These are phyloP conservation scores for Anthoceros angustus DNA, from an alignment of 225 moss, liverwort and hornwort species.

Conservation along the genomic window DNA sequence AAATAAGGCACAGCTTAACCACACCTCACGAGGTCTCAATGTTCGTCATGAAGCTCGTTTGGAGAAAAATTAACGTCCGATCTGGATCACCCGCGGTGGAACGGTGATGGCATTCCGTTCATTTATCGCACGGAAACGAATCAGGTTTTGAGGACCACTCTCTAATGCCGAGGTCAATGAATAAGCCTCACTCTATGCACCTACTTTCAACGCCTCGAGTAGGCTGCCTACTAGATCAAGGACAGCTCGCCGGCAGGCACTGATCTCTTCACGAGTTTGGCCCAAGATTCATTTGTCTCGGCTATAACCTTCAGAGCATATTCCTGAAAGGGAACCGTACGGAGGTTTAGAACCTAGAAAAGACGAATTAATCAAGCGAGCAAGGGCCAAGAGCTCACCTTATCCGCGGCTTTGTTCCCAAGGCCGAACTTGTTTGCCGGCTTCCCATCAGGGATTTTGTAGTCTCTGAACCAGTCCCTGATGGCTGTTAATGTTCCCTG, in stretches of 20 bases:
- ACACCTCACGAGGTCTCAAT: too few species aligned
- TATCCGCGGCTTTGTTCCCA: conserved; percentile 66
- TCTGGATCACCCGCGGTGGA: too few species aligned
- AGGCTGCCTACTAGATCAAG: conserved; percentile 8
- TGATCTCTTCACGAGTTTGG: conserved; percentile 78
- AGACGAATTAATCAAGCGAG: neutral
- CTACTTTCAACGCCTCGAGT: too few species aligned
- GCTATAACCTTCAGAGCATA: conserved; percentile 73
- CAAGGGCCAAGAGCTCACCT: conserved; percentile 22
- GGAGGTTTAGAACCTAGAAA: neutral
- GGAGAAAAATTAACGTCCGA: too few species aligned
- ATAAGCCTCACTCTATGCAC: too few species aligned
- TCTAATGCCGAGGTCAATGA: too few species aligned
- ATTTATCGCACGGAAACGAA: too few species aligned
- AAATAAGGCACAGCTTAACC: too few species aligned
- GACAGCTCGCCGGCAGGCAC: conserved; percentile 49
- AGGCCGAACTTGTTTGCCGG: conserved; percentile 89
- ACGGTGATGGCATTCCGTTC: too few species aligned
- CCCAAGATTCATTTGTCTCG: conserved; percentile 90
- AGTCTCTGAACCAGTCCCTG: conserved; percentile 93
- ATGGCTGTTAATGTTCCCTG: conserved; percentile 91
- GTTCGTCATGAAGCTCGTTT: too few species aligned
- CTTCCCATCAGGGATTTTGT: conserved; percentile 99
- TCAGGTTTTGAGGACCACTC: too few species aligned
- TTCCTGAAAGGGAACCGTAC: conserved; percentile 22